Conservation (phyloP, 2,329 filamentous ascomycete species). For the Penicillium sp. region DNA sequence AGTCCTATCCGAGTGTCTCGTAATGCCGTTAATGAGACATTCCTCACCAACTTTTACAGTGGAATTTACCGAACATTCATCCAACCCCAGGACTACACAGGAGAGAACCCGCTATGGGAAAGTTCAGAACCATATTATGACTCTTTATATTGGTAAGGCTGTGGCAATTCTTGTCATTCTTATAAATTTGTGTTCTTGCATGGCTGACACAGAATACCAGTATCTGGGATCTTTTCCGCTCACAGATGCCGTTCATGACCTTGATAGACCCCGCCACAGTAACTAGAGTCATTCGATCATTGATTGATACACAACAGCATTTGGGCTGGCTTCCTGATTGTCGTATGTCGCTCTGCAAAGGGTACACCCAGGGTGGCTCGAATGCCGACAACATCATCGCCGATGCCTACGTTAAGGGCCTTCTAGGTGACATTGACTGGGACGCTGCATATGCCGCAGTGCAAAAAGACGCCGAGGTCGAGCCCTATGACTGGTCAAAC, state of each 20-base stretch:
- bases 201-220: constrained; percentile 2
- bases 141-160: constrained; percentile 54
- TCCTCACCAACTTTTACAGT: constrained; percentile 58
- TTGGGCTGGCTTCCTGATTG: constrained; percentile 30
- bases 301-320: constrained; percentile 28
- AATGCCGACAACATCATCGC: constrained; percentile 66
- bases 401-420: constrained; percentile 63
- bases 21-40: constrained; percentile 25
- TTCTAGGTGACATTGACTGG: constrained; percentile 61
- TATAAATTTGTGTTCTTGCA: not conserved
- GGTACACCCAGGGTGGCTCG: constrained; percentile 65
- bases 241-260: constrained; percentile 32
- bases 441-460: constrained; percentile 62
- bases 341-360: constrained; percentile 30
- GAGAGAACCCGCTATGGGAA: constrained; percentile 64
- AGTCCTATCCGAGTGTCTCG: constrained; percentile 33
- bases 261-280: constrained; percentile 25
- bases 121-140: constrained; percentile 65
- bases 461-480: constrained; percentile 64
- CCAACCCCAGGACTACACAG: constrained; percentile 65
- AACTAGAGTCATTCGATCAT: constrained; percentile 25
- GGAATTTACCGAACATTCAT: constrained; percentile 67
- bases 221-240: constrained; percentile 63
- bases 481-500: constrained; percentile 64
- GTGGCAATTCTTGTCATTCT: constrained; percentile 26